Evolutionary conservation across 192 early-diverging fungal genomes (phyloP).

Genomic region (Coemansia sp.): DNA sequence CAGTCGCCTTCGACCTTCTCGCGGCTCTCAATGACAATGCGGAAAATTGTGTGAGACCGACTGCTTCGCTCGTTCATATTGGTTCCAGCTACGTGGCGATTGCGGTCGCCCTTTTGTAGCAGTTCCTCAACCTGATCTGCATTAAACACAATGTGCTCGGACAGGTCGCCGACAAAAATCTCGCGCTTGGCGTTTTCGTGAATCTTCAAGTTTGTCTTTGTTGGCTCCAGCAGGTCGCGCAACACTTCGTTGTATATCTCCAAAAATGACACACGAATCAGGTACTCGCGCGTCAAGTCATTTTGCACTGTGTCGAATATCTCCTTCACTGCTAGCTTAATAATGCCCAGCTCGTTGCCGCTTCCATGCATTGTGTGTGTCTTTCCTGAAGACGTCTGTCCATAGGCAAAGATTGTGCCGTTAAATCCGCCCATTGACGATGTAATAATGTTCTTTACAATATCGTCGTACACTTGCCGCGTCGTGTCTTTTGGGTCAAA

Average conservation of each 20-base stretch:
- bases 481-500: slow-evolving; percentile 53
- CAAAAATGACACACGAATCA: slow-evolving; percentile 93
- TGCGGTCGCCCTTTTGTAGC: slow-evolving; percentile 71
- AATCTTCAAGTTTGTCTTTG: slow-evolving; percentile 81
- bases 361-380: slow-evolving; percentile 75
- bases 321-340: slow-evolving; percentile 63
- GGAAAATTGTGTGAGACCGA: slow-evolving; percentile 95
- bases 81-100: slow-evolving; percentile 87
- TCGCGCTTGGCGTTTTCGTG: slow-evolving; percentile 72
- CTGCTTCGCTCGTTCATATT: slow-evolving; percentile 90
- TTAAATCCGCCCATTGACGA: slow-evolving; percentile 91
- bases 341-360: slow-evolving; percentile 64
- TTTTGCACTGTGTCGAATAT: slow-evolving; percentile 58
- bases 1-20: slow-evolving; percentile 38
- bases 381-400: slow-evolving; percentile 95
- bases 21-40: slow-evolving; percentile 84
- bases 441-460: slow-evolving; percentile 58
- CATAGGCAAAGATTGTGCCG: slow-evolving; percentile 98
- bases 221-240: slow-evolving; percentile 83
- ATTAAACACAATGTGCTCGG: slow-evolving; percentile 63
- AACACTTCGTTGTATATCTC: slow-evolving; percentile 98
- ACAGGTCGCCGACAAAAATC: slow-evolving; percentile 64
- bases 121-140: slow-evolving; percentile 68
- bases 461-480: slow-evolving; percentile 45
- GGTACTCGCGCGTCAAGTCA: slow-evolving; percentile 69